Percentiles rank a stretch among this genome's conserved stretches.
Conservation (phyloP, 164 flowering plant genomes). For the Tetrastigma voinierianum region DNA sequence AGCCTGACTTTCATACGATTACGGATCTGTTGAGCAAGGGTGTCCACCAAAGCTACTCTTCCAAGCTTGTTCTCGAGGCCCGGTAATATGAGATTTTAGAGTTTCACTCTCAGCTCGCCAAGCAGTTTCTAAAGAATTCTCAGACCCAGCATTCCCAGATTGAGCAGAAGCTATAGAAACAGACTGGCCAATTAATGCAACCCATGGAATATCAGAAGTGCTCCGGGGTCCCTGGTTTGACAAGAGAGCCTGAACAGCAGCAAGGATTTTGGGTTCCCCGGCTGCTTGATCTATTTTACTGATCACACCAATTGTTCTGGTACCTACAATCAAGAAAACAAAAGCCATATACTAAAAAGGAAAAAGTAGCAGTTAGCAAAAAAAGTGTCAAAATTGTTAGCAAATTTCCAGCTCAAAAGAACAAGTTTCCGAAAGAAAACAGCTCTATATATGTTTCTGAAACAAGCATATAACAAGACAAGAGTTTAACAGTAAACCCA, state of each 20-base stretch:
- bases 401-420: too few relatives aligned
- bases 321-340: conserved; percentile 43
- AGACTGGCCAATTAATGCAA: conserved; percentile 96
- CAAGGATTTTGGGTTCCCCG: conserved; percentile 76
- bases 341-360: background rate
- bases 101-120: conserved; percentile 99
- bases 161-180: conserved; percentile 92
- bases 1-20: conserved; percentile 93
- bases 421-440: too few relatives aligned
- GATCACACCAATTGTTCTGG: conserved; percentile 94
- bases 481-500: conserved; percentile 7
- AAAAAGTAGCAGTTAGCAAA: background rate
- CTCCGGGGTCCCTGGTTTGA: conserved; percentile 86
- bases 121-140: conserved; percentile 92
- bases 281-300: conserved; percentile 97
- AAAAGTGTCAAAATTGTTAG: too few relatives aligned
- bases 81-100: conserved; percentile 77
- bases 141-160: conserved; percentile 81
- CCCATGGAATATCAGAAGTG: conserved; percentile 93
- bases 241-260: conserved; percentile 97
- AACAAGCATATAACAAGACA: too few relatives aligned
- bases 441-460: too few relatives aligned
- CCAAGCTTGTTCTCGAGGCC: conserved; percentile 97
- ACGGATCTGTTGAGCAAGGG: conserved; percentile 85
- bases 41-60: conserved; percentile 88